Evolutionary conservation across 441 rosid genomes (phyloP), one percentile per base, ranked within the genome.

Genomic region (Populus hybrid): DNA sequence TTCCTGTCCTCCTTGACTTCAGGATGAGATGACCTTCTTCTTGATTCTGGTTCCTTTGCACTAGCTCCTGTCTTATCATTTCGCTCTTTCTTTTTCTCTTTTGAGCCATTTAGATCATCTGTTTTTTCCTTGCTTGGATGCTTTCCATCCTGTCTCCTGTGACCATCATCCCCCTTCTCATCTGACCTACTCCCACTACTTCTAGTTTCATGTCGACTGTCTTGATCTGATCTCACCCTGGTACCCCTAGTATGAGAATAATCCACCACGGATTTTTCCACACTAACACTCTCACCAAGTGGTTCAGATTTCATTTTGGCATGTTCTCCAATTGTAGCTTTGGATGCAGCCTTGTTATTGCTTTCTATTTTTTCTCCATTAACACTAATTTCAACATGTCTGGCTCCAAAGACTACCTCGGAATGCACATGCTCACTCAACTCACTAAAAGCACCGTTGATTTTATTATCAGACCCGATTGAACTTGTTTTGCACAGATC

Each of bases 1-100:
- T 83, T 89, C 70, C 80, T 84, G 69, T 86, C 87, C 78, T 91
- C 93, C 85, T 87, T 88, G 46, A 42, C 84, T 70, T 89, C 90
- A 59, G 40, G 78, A 63, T 83, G 83, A 57, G 84, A 78, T 63
- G 87, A 80, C 71, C 82, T 87, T 81, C 80, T 91, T 65, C 85
- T 86, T 76, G 89, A 82, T 75, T 90, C 94, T 28, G 84, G 74
- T 80, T 89, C 92, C 71, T 85, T 90, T 46, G 77, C 83, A 59
- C 85, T 89, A 76, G 84, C 94, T 78, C 79, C 88, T 73, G 84
- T 35, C 84, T 82, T 88, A 67, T 79, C 73, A 73, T 74, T 85
- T 30, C 40, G 86, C 72, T 84, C 91, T 84, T 75, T 89, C 59
- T 10, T 70, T 75, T 71, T 86, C 77, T 85, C 94, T 81, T 87